Conservation (phyloP, 1,284 basidiomycete genomes). For the Apiotrichum akiyoshidainum region DNA sequence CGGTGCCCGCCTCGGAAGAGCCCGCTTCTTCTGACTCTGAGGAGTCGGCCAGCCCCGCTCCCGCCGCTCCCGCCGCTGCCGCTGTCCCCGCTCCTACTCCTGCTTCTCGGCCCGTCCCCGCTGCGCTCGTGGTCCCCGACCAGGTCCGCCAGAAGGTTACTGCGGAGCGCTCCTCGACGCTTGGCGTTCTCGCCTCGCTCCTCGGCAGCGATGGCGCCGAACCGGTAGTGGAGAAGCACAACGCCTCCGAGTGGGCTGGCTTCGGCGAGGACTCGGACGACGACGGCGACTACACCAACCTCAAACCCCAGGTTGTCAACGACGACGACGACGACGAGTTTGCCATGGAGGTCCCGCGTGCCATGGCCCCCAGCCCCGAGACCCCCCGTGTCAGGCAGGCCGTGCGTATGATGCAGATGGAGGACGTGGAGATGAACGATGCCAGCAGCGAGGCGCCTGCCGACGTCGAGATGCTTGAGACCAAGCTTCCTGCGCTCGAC, state of each 20-base stretch:
- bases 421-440: slow-evolving; percentile 3
- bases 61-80: background rate
- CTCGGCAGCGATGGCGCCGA: slow-evolving; percentile 19
- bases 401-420: slow-evolving; percentile 6
- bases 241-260: slow-evolving; percentile 18
- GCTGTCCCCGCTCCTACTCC: background rate
- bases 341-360: slow-evolving; percentile 20
- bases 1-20: too few species aligned
- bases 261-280: slow-evolving; percentile 28
- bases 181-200: slow-evolving; percentile 31
- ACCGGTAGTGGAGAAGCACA: slow-evolving; percentile 10
- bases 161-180: slow-evolving; percentile 28
- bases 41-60: background rate
- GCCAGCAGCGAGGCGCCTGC: background rate
- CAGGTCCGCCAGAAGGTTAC: slow-evolving; percentile 22
- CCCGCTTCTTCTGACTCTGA: background rate
- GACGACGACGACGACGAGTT: slow-evolving; percentile 16
- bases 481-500: background rate
- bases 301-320: slow-evolving; percentile 7
- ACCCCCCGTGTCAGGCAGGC: background rate
- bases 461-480: background rate
- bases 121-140: slow-evolving; percentile 18
- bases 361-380: slow-evolving; percentile 8
- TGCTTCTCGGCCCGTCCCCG: background rate
- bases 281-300: slow-evolving; percentile 15